Evolutionary conservation across 2,329 filamentous ascomycete genomes (phyloP).

Genomic region (Monilinia polystroma): DNA sequence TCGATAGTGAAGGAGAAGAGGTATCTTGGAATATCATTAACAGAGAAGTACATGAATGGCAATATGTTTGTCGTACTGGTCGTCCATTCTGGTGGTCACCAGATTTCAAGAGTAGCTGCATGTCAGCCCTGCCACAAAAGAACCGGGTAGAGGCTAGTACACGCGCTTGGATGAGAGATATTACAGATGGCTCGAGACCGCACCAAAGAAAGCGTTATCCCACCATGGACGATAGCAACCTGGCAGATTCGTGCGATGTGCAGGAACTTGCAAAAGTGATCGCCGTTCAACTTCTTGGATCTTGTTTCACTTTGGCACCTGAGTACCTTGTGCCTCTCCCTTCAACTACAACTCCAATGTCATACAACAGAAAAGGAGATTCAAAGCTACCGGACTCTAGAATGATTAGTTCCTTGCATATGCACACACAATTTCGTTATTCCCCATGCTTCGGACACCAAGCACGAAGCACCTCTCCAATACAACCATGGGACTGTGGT

Average conservation of each 20-base stretch:
- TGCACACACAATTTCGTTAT: slow-evolving; percentile 40
- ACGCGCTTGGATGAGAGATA: slow-evolving; percentile 25
- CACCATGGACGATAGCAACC: slow-evolving; percentile 34
- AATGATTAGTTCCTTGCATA: slow-evolving; percentile 39
- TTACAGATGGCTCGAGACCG: slow-evolving; percentile 18
- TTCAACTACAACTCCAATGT: slow-evolving; percentile 6
- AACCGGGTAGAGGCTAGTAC: slow-evolving; percentile 19
- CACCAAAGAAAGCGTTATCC: slow-evolving; percentile 25
- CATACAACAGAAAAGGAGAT: slow-evolving; percentile 20
- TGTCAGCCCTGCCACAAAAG: slow-evolving; percentile 26
- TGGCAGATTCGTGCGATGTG: slow-evolving; percentile 27
- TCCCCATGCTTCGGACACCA: slow-evolving; percentile 40
- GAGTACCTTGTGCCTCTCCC: slow-evolving; percentile 26
- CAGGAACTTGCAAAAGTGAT: slow-evolving; percentile 38
- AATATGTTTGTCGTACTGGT: slow-evolving; percentile 37
- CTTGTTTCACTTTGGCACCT: slow-evolving; percentile 39
- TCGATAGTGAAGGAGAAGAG: slow-evolving; percentile 26
- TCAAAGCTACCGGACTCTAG: slow-evolving; percentile 29
- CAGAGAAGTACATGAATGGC: slow-evolving; percentile 39
- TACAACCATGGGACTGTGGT: slow-evolving; percentile 30
- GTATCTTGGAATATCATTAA: slow-evolving; percentile 37
- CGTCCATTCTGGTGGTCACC: slow-evolving; percentile 40
- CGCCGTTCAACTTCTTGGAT: slow-evolving; percentile 38
- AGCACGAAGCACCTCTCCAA: slow-evolving; percentile 37
- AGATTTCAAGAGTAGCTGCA: slow-evolving; percentile 30